Base-by-base conservation (phyloP, 1,284 basidiomycete species). In the Chondrostereum purpureum region DNA sequence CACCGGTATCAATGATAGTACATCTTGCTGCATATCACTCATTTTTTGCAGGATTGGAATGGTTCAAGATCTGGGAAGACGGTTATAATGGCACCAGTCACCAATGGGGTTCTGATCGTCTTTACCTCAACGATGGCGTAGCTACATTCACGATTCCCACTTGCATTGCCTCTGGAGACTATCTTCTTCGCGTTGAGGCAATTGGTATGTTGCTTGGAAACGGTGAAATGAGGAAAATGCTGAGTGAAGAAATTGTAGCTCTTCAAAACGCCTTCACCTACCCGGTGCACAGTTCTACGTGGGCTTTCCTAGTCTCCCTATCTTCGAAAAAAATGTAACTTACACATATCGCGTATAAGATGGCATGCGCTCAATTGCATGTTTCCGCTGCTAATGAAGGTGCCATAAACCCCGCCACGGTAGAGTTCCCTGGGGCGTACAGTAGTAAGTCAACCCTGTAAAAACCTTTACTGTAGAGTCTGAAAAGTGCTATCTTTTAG, bases 41-140 rank as follows among this genome's bases (percentile, higher is more conserved):
- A n/a, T 14, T 39, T 6, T 34, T 14, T 16, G 44, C 41, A 55
- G 59, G 57, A 21, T 60, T 73, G 4, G 52, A 70, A 39, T 73
- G 72, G 61, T 63, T 62, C 58, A 63, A 66, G 60, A 67, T 69
- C 42, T 65, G 56, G 50, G 60, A 77, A 47, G 74, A 75, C 44
- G 73, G 72, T 4, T 58, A 66, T 40, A 55, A 60, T 27, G 55
- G 46, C 14, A 49, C 58, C 36, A 62, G 55, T 43, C 54, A 61
- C 23, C 58, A 52, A 38, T 75, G 74, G 73, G 73, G 60, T 35
- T 70, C 73, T 8, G 75, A 78, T 55, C 63, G 63, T 8, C 55
- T 78, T 51, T 67, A 75, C 46, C 57, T 66, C 10, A 75, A 74
- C 61, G 73, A 77, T 51, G 76, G 77, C 39, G 74, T 77, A 49